Conservation (phyloP, 495 filamentous ascomycete species). For the Beverwykella pulmonaria region DNA sequence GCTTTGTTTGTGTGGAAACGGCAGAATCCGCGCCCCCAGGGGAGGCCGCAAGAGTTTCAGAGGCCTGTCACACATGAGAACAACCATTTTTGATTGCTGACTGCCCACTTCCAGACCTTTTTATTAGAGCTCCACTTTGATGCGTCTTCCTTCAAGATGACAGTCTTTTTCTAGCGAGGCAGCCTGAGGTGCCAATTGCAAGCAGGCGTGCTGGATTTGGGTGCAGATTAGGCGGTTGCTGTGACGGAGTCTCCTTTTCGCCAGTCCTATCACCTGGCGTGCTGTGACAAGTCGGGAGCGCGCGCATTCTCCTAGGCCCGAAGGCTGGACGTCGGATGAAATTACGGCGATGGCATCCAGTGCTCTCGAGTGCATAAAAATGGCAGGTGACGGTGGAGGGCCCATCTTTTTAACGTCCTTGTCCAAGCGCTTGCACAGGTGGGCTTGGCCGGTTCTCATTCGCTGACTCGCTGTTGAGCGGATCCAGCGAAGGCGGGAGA, state of each 20-base stretch:
- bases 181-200: constrained; percentile 18
- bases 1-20: constrained; percentile 31
- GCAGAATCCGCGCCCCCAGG: constrained; percentile 4
- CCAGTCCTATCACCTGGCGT: constrained; percentile 17
- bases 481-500: constrained; percentile 19
- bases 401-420: constrained; percentile 10
- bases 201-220: not conserved
- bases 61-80: constrained; percentile 8
- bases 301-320: constrained; percentile 11
- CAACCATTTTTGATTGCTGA: not conserved
- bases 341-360: constrained; percentile 30
- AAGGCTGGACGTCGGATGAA: constrained; percentile 9
- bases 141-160: constrained; percentile 4
- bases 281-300: constrained; percentile 22
- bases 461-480: constrained; percentile 32
- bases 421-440: constrained; percentile 24
- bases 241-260: constrained; percentile 7
- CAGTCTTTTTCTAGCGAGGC: constrained; percentile 3
- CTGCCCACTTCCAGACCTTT: not conserved
- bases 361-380: constrained; percentile 23
- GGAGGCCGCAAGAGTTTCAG: constrained; percentile 23
- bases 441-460: constrained; percentile 9
- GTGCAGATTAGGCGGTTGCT: constrained; percentile 16
- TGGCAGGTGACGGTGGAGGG: constrained; percentile 20
- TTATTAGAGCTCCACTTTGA: constrained; percentile 12